Conservation (phyloP, 1,284 basidiomycete genomes). For the Cryptococcus deneoformans region DNA sequence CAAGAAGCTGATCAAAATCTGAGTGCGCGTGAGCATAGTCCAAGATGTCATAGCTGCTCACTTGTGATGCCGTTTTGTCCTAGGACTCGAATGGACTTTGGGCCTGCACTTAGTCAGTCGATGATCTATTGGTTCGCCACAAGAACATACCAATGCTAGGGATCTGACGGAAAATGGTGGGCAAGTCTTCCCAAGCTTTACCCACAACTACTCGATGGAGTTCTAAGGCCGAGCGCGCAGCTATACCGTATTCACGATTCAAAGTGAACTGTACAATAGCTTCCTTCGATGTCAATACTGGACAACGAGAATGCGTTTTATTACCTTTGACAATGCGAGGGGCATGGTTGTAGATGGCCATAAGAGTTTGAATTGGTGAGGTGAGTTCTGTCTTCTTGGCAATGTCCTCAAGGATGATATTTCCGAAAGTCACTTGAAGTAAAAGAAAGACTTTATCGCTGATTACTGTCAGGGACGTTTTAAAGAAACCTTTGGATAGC, state of each 20-base stretch:
- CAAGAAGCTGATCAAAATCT: conserved; percentile 9
- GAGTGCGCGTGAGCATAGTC: neutral
- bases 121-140: no score
- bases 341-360: conserved; percentile 35
- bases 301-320: neutral
- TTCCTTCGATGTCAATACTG: conserved; percentile 3
- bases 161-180: conserved; percentile 43
- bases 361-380: conserved; percentile 25
- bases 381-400: conserved; percentile 26
- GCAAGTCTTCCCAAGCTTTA: conserved; percentile 44
- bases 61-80: conserved; percentile 19
- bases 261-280: conserved; percentile 35
- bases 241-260: conserved; percentile 22
- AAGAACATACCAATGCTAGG: conserved; percentile 26
- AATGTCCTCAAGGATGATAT: conserved; percentile 31
- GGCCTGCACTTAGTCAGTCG: conserved; percentile 9
- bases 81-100: conserved; percentile 38
- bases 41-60: conserved; percentile 9
- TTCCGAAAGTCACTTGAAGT: conserved; percentile 40
- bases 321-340: conserved; percentile 31
- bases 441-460: conserved; percentile 48
- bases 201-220: conserved; percentile 35
- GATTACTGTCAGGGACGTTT: neutral
- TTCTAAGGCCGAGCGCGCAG: conserved; percentile 27
- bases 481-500: conserved; percentile 7